Evolutionary conservation across 306 rosid genomes (phyloP).

Genomic region (Adenanthera pavonina): DNA sequence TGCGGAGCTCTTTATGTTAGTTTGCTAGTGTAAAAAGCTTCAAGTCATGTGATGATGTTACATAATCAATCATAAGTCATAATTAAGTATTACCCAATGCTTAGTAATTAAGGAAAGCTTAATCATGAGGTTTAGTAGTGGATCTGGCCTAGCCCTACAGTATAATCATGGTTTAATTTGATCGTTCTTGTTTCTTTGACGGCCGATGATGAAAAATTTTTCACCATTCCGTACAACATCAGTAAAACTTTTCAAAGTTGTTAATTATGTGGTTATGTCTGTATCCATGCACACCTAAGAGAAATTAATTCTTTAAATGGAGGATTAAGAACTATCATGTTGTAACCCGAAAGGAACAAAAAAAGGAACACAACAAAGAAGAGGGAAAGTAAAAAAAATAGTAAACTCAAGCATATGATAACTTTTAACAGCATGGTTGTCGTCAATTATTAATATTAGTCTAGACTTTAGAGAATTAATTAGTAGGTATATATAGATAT

Average conservation of each 20-base stretch:
- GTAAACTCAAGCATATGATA: neutral
- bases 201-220: neutral
- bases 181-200: neutral
- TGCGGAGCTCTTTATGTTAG: neutral
- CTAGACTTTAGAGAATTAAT: too few relatives aligned
- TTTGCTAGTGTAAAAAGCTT: neutral
- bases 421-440: neutral
- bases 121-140: neutral
- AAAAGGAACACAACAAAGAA: neutral
- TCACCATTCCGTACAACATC: neutral
- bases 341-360: neutral
- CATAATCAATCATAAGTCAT: slow-evolving; percentile 1
- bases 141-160: too few relatives aligned
- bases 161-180: neutral
- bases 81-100: neutral
- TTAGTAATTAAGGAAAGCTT: neutral
- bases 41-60: neutral
- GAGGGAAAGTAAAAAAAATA: neutral
- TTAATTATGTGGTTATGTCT: neutral
- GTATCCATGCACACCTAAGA: neutral
- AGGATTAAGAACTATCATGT: neutral
- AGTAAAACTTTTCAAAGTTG: neutral
- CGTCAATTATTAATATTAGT: neutral
- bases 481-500: neutral
- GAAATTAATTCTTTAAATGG: neutral